Percentiles rank a stretch among this genome's conserved stretches.
These are phyloP conservation scores for Metschnikowia colocasiae DNA, from an alignment of 805 yeast species.

Conservation along the genomic window DNA sequence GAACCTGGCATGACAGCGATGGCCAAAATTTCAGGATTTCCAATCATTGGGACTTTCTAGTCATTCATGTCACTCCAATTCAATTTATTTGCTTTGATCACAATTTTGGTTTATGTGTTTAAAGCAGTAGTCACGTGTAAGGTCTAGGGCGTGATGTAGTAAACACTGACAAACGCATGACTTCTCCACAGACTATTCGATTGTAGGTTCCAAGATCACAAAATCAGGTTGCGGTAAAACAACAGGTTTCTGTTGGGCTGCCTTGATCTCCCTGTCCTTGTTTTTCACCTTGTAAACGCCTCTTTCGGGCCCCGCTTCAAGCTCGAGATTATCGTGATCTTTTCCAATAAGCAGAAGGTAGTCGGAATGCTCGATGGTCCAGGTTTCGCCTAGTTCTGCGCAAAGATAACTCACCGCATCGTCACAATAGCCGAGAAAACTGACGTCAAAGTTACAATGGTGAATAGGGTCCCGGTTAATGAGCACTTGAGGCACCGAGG, in stretches of 20 bases:
- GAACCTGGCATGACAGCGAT: too few species aligned
- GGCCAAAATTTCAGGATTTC: too few species aligned
- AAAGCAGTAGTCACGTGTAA: too few species aligned
- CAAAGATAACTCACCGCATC: slow-evolving; percentile 66
- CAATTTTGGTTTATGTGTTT: not conserved
- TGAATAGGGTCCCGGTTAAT: slow-evolving; percentile 73
- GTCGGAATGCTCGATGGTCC: slow-evolving; percentile 33
- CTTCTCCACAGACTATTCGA: not conserved
- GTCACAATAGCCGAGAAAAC: slow-evolving; percentile 77
- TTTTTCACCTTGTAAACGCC: not conserved
- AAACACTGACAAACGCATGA: too few species aligned
- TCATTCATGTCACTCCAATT: too few species aligned
- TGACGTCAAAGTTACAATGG: slow-evolving; percentile 77
- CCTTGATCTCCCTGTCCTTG: not conserved
- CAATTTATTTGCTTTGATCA: not conserved
- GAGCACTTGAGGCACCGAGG: slow-evolving; percentile 76
- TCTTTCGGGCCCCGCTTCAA: not conserved
- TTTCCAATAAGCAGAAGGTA: slow-evolving; percentile 18
- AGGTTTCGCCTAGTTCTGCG: slow-evolving; percentile 25
- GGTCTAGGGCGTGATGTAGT: too few species aligned
- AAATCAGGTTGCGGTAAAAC: slow-evolving; percentile 14
- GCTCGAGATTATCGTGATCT: slow-evolving; percentile 8
- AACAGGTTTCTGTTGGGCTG: not conserved
- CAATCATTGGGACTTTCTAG: too few species aligned
- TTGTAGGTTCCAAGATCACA: slow-evolving; percentile 15